A percentile compares a stretch with the other conserved stretches of the same genome.
These are phyloP conservation scores for Phalaenopsis hybrid DNA, from an alignment of 116 monocot species.

Conservation along the genomic window DNA sequence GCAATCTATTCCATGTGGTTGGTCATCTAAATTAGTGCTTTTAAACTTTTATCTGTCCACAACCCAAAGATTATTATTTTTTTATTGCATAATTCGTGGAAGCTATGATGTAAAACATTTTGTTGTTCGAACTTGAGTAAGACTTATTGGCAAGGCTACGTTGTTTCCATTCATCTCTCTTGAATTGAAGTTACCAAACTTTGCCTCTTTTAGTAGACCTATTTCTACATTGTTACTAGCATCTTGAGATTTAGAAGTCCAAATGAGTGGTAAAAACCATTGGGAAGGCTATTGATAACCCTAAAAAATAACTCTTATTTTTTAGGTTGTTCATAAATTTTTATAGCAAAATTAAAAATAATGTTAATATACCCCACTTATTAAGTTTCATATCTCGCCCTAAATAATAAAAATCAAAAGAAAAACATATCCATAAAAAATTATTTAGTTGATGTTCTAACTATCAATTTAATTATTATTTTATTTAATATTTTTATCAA, in stretches of 20 bases:
- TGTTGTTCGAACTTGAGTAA: not conserved
- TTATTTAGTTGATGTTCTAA: too few relatives aligned
- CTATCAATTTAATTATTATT: too few relatives aligned
- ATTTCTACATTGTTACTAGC: not conserved
- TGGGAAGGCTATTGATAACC: not conserved
- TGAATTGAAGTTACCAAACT: not conserved
- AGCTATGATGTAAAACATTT: not conserved
- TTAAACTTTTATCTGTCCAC: not conserved
- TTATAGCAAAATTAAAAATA: too few relatives aligned
- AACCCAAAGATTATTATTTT: not conserved
- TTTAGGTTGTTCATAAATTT: too few relatives aligned
- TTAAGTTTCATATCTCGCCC: too few relatives aligned
- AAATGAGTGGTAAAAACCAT: not conserved
- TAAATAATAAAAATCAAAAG: too few relatives aligned
- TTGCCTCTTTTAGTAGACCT: not conserved
- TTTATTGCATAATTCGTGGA: not conserved
- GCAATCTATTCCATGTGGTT: not conserved
- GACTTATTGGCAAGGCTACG: too few relatives aligned
- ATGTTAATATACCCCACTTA: too few relatives aligned
- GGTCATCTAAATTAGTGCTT: not conserved
- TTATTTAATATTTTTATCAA: too few relatives aligned
- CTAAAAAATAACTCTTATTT: not conserved
- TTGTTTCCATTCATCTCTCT: not conserved
- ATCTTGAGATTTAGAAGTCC: not conserved
- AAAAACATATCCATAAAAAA: too few relatives aligned